Conservation (phyloP, 768 basidiomycete species). For the Termitomyces sp. region DNA sequence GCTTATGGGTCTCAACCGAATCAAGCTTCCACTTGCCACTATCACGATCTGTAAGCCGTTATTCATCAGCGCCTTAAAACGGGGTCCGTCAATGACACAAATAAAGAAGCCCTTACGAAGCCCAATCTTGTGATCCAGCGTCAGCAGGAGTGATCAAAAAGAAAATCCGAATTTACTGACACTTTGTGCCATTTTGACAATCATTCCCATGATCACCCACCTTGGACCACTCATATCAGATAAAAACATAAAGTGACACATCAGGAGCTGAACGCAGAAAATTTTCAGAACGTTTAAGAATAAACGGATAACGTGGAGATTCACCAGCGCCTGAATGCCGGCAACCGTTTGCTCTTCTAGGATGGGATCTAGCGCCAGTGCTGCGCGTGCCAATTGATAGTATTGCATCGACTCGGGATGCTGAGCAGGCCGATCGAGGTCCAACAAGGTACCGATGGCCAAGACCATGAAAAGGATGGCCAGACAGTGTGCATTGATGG, state of each 20-base stretch:
- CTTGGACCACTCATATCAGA: constrained; percentile 50
- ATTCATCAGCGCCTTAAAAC: constrained; percentile 7
- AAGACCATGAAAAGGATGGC: constrained; percentile 61
- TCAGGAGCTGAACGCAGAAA: constrained; percentile 40
- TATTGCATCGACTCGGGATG: constrained; percentile 50
- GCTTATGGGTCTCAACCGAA: constrained; percentile 47
- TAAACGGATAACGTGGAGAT: constrained; percentile 15
- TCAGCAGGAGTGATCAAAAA: constrained; percentile 11
- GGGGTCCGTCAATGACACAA: not conserved
- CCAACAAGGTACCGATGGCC: constrained; percentile 57
- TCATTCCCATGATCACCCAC: constrained; percentile 68
- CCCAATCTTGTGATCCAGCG: constrained; percentile 40
- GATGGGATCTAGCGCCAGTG: constrained; percentile 56
- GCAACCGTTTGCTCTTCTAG: constrained; percentile 59
- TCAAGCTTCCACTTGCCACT: constrained; percentile 60
- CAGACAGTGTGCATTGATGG: constrained; percentile 45
- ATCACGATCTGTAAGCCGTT: constrained; percentile 48
- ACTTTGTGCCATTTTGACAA: constrained; percentile 65
- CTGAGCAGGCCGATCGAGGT: constrained; percentile 48
- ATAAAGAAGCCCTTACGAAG: constrained; percentile 45
- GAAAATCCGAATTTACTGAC: constrained; percentile 29
- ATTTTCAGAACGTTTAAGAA: constrained; percentile 10
- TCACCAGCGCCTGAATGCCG: constrained; percentile 61
- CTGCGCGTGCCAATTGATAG: constrained; percentile 55
- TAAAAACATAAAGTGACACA: constrained; percentile 48